Conservation (phyloP, 2,329 filamentous ascomycete genomes). For the Coniochaeta sp. region DNA sequence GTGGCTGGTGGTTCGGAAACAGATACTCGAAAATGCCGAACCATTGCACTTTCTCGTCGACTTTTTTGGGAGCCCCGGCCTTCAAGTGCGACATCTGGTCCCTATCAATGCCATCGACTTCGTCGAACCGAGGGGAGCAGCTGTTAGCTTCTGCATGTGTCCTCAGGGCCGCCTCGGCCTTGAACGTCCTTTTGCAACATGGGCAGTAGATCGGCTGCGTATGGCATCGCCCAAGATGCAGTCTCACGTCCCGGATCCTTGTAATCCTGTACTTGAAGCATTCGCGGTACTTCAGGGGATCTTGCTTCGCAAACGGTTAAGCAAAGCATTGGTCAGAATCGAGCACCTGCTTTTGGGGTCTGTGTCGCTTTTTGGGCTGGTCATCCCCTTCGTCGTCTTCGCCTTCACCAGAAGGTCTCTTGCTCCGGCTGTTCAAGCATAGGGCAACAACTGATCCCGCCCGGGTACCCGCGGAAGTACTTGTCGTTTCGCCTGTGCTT, state of each 20-base stretch:
- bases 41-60: constrained; percentile 3
- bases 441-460: too few relatives aligned
- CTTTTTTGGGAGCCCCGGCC: background rate
- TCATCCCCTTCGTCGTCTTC: too few relatives aligned
- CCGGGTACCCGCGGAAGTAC: too few relatives aligned
- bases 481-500: too few relatives aligned
- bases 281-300: background rate
- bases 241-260: constrained; percentile 4
- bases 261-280: constrained; percentile 3
- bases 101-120: background rate
- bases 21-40: constrained; percentile 5
- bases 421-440: too few relatives aligned
- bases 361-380: too few relatives aligned
- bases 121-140: background rate
- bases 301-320: constrained; percentile 7
- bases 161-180: background rate
- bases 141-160: background rate
- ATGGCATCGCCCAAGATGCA: constrained; percentile 2
- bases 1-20: background rate
- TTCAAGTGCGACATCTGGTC: background rate
- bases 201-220: background rate
- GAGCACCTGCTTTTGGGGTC: too few relatives aligned
- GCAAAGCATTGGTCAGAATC: background rate
- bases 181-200: constrained; percentile 1
- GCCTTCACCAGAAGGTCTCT: too few relatives aligned